Base-by-base conservation (phyloP, 179 eudicot genomes). In the Silene noctiflora region DNA sequence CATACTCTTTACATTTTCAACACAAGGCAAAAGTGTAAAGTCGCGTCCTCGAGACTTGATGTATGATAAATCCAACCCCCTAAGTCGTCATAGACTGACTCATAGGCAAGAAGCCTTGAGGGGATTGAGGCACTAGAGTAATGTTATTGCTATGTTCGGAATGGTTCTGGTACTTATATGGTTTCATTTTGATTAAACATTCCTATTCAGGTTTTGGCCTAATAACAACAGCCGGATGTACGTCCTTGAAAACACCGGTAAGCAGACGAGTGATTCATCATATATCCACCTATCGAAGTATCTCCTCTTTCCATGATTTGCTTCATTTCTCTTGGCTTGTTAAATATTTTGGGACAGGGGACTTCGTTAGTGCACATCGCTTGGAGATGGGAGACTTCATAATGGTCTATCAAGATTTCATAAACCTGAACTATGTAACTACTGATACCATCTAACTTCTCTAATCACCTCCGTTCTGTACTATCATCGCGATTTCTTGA, bases 161-260 rank as follows among this genome's bases (percentile, higher is more conserved):
- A 42, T 8, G 13, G 48, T 42, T 42, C 48, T 42, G 0, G 12
- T 2, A 8, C 12, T 42, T 48, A 10, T 33, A 35, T 51, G 1
- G n/a, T 21, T 72, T 46, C 14, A 3, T 6, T 67, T 29, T 24
- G 39, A 9, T n/a, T 24, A 1, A 67, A 27, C 51, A 66, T 71
- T 71, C n/a, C 11, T 16, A 61, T 53, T 62, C 86, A 91, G 98
- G 82, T 94, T 79, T 70, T 94, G 97, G 98, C 96, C 95, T 17
- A 90, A 90, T 64, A 90, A 90, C 78, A 89, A 84, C 81, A 90
- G 95, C 77, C 72, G 95, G 67, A 90, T 90, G 95, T 90, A 90
- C 76, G 92, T 90, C 56, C 86, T 90, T 0, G 95, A 90, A 79
- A 85, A 84, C 70, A 90, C 94, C 4, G 98, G 97, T 92, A 66